A percentile compares a stretch with the other conserved stretches of the same genome.
These are phyloP conservation scores for Malassezia globosa DNA, from an alignment of 1,284 basidiomycete species.

Conservation along the genomic window DNA sequence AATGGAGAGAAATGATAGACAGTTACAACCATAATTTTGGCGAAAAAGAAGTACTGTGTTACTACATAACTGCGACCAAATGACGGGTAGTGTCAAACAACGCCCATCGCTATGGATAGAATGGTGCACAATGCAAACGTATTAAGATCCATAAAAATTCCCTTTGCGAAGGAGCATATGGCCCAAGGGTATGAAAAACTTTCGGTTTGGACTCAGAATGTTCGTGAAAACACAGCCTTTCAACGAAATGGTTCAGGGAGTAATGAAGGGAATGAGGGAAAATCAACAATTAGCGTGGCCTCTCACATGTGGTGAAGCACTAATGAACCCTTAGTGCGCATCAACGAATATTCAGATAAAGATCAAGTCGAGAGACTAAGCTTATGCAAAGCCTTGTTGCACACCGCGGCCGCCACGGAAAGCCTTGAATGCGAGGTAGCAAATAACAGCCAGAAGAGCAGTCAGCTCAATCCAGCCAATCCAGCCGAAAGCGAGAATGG, in stretches of 20 bases:
- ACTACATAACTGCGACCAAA: not conserved
- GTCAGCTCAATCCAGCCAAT: slow-evolving; percentile 36
- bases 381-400: slow-evolving; percentile 37
- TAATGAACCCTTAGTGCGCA: not conserved
- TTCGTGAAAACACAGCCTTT: not conserved
- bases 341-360: slow-evolving; percentile 7
- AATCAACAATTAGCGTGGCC: slow-evolving; percentile 12
- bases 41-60: slow-evolving; percentile 1
- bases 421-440: slow-evolving; percentile 32
- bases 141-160: not conserved
- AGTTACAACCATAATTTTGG: too few species aligned
- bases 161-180: not conserved
- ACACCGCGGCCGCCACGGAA: slow-evolving; percentile 44
- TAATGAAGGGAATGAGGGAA: not conserved
- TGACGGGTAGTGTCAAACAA: not conserved
- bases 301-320: not conserved
- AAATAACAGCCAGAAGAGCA: slow-evolving; percentile 34
- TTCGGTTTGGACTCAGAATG: not conserved
- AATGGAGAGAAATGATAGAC: too few species aligned
- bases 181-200: slow-evolving; percentile 7
- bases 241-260: slow-evolving; percentile 1
- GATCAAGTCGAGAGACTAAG: too few species aligned
- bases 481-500: slow-evolving; percentile 43
- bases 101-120: not conserved
- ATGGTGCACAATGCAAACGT: not conserved